Conservation (phyloP, 441 rosid genomes). For the Isatis lusitanica region DNA sequence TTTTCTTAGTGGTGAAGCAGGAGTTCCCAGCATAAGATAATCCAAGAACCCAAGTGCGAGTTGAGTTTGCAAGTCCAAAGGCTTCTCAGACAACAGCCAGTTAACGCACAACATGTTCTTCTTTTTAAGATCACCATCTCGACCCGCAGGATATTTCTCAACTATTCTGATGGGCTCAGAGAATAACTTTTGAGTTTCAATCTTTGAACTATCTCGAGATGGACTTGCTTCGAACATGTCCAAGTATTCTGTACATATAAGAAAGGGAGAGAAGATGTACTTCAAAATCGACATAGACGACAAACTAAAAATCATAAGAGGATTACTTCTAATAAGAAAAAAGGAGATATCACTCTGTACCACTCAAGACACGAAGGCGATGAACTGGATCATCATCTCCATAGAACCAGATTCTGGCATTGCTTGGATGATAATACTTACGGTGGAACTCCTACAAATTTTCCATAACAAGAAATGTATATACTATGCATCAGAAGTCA, state of each 20-base stretch:
- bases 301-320: neutral
- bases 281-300: neutral
- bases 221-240: slow-evolving; percentile 77
- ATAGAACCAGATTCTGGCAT: slow-evolving; percentile 96
- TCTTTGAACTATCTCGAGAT: slow-evolving; percentile 62
- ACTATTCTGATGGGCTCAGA: slow-evolving; percentile 71
- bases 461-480: slow-evolving; percentile 22
- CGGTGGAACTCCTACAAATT: slow-evolving; percentile 78
- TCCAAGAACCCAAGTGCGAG: slow-evolving; percentile 86
- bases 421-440: slow-evolving; percentile 92
- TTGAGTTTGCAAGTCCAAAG: slow-evolving; percentile 87
- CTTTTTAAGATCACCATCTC: slow-evolving; percentile 75
- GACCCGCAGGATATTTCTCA: slow-evolving; percentile 87
- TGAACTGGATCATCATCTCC: slow-evolving; percentile 91
- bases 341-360: slow-evolving; percentile 43
- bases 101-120: slow-evolving; percentile 94
- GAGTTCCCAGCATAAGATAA: slow-evolving; percentile 95
- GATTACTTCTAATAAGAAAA: neutral
- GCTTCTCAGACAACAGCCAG: slow-evolving; percentile 87
- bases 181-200: slow-evolving; percentile 64
- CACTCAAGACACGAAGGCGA: slow-evolving; percentile 79
- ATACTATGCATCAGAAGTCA: slow-evolving; percentile 15
- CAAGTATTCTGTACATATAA: slow-evolving; percentile 64
- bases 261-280: slow-evolving; percentile 7
- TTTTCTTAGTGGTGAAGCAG: slow-evolving; percentile 96